These are phyloP conservation scores for Vaucheria bursata DNA, from an alignment of 352 stramenopile genomes.

Conservation along the genomic window DNA sequence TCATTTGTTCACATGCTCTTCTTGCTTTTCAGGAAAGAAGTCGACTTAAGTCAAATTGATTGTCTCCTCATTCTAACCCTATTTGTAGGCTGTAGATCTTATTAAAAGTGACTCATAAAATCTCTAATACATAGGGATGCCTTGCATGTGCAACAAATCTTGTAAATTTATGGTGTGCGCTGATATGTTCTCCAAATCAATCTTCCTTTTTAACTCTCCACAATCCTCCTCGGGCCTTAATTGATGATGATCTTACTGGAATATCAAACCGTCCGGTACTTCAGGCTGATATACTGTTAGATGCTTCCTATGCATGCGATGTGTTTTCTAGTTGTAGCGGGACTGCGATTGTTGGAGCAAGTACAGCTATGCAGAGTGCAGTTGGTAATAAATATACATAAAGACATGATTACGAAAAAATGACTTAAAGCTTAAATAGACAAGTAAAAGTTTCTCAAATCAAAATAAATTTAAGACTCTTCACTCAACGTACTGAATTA, in stretches of 20 bases:
- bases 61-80: background rate
- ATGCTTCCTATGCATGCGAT: constrained; percentile 61
- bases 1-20: too few relatives aligned
- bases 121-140: constrained; percentile 35
- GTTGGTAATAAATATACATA: too few relatives aligned
- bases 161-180: constrained; percentile 69
- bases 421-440: too few relatives aligned
- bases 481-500: too few relatives aligned
- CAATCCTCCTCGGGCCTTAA: constrained; percentile 21
- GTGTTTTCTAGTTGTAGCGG: constrained; percentile 74
- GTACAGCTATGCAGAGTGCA: constrained; percentile 42
- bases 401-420: too few relatives aligned
- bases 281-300: constrained; percentile 60
- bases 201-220: constrained; percentile 47
- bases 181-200: constrained; percentile 68
- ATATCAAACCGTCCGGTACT: background rate
- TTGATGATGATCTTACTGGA: background rate
- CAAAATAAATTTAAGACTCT: too few relatives aligned
- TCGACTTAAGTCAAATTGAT: too few relatives aligned
- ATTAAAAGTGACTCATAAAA: background rate
- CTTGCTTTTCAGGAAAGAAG: too few relatives aligned
- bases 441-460: too few relatives aligned
- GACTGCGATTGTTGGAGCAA: constrained; percentile 62
- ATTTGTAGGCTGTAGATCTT: background rate
- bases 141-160: constrained; percentile 60